Percentiles rank a stretch among this genome's conserved stretches.
These are phyloP conservation scores for Terfezia claveryi DNA, from an alignment of 495 filamentous ascomycete genomes.

Conservation along the genomic window DNA sequence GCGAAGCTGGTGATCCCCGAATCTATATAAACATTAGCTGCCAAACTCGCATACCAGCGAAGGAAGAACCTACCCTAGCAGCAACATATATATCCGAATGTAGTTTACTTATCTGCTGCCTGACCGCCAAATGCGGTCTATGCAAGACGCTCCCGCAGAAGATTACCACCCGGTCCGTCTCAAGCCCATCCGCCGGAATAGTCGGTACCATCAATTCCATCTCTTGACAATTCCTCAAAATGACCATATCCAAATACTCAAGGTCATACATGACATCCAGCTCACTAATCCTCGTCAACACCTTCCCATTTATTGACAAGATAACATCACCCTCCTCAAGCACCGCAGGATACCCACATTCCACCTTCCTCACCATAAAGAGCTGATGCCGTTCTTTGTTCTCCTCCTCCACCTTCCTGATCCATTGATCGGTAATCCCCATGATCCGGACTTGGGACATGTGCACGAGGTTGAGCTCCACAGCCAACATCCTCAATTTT, in stretches of 20 bases:
- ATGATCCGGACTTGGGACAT: conserved; percentile 97
- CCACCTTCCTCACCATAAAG: conserved; percentile 93
- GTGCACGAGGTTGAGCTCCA: conserved; percentile 84
- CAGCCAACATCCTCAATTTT: conserved; percentile 66
- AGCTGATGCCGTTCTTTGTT: conserved; percentile 85
- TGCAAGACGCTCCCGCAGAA: conserved; percentile 94
- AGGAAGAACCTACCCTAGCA: conserved; percentile 33
- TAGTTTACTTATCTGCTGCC: conserved; percentile 92
- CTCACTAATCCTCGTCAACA: conserved; percentile 82
- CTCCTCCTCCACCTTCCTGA: conserved; percentile 59
- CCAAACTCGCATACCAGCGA: background rate
- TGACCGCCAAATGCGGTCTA: conserved; percentile 81
- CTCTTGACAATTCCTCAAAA: conserved; percentile 71
- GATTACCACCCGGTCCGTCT: conserved; percentile 72
- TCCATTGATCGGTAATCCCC: conserved; percentile 93
- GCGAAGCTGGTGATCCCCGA: conserved; percentile 66
- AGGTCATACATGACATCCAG: conserved; percentile 92
- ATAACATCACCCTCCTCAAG: conserved; percentile 86
- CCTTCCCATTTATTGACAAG: conserved; percentile 67
- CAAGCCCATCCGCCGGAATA: conserved; percentile 69
- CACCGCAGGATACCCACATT: conserved; percentile 39
- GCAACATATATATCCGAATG: conserved; percentile 95
- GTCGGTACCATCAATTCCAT: conserved; percentile 60
- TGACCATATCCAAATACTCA: conserved; percentile 56
- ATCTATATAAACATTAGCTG: conserved; percentile 21